phyloP scores from a whole-genome alignment of 371 early-diverging fungal species.

The Gilbertella persicaria region DNA sequence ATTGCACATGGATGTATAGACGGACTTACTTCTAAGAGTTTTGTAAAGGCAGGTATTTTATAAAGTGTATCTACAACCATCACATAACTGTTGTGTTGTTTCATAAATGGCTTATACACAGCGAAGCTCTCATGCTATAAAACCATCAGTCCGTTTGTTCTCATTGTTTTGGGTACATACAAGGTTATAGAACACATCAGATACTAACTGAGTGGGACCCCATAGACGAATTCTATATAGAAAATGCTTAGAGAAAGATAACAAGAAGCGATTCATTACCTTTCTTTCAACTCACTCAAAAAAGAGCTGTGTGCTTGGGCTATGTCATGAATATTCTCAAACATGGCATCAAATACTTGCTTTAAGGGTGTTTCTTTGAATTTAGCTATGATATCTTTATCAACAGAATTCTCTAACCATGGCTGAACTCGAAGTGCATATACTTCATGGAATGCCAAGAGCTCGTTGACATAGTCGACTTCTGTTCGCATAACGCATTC shows the following conservation, averaged over 20 bases:
- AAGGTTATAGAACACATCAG: conserved; percentile 30
- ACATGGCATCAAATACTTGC: conserved; percentile 5
- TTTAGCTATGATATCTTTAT: conserved; percentile 8
- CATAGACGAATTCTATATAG: conserved; percentile 26
- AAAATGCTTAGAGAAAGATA: too few relatives aligned
- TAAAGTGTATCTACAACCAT: conserved; percentile 27
- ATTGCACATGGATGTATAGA: too few relatives aligned
- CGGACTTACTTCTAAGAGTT: conserved; percentile 21
- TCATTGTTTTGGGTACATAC: too few relatives aligned
- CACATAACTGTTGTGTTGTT: conserved; percentile 16
- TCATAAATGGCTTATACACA: conserved; percentile 21
- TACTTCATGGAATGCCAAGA: conserved; percentile 21
- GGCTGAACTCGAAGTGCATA: conserved; percentile 7
- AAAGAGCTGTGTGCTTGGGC: conserved; percentile 6
- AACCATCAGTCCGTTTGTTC: too few relatives aligned
- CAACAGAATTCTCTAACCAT: conserved; percentile 19
- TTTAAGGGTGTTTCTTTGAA: not conserved
- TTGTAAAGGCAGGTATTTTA: conserved; percentile 23
- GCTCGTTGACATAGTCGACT: conserved; percentile 13
- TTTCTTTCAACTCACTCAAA: conserved; percentile 12
- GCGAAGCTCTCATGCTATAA: conserved; percentile 9
- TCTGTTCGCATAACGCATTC: conserved; percentile 18
- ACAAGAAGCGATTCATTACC: too few relatives aligned
- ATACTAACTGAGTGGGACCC: conserved; percentile 42
- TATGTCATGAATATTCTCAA: conserved; percentile 8